Conservation (phyloP, 2,329 filamentous ascomycete genomes). For the Aspergillus caelatus region DNA sequence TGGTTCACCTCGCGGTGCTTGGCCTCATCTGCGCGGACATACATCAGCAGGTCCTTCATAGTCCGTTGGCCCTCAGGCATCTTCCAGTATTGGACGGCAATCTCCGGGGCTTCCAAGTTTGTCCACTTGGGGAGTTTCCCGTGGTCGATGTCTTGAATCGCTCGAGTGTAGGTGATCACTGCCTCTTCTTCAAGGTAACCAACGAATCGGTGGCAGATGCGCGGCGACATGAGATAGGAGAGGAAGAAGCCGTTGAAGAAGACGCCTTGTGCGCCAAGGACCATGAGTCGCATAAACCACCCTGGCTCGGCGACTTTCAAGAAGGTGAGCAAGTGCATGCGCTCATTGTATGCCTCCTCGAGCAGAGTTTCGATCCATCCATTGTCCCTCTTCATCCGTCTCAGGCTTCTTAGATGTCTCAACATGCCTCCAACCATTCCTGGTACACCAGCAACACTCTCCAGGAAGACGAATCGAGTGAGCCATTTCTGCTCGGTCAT, state of each 20-base stretch:
- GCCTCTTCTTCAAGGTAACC: constrained; percentile 98
- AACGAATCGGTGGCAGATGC: constrained; percentile 91
- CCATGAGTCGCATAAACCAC: constrained; percentile 88
- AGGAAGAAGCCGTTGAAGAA: constrained; percentile 96
- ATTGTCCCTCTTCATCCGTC: constrained; percentile 87
- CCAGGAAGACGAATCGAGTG: constrained; percentile 86
- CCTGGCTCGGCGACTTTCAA: constrained; percentile 87
- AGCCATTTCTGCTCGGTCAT: constrained; percentile 90
- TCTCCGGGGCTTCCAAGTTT: constrained; percentile 77
- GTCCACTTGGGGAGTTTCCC: constrained; percentile 84
- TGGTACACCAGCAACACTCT: constrained; percentile 91
- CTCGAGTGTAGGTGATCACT: constrained; percentile 90
- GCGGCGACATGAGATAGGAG: constrained; percentile 81
- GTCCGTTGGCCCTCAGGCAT: constrained; percentile 82
- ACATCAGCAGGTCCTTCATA: constrained; percentile 85
- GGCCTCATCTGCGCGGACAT: constrained; percentile 87
- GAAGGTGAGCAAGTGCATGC: constrained; percentile 92
- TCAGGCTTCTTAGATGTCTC: constrained; percentile 80
- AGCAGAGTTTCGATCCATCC: constrained; percentile 94
- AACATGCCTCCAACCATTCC: constrained; percentile 98
- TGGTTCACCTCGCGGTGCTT: constrained; percentile 95
- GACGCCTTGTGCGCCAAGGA: constrained; percentile 88
- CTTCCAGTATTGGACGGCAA: constrained; percentile 89
- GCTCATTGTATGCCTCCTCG: constrained; percentile 88
- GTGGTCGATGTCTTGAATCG: constrained; percentile 81